These are phyloP conservation scores for Rhodotorula mucilaginosa DNA, from an alignment of 1,284 basidiomycete species.

Conservation along the genomic window DNA sequence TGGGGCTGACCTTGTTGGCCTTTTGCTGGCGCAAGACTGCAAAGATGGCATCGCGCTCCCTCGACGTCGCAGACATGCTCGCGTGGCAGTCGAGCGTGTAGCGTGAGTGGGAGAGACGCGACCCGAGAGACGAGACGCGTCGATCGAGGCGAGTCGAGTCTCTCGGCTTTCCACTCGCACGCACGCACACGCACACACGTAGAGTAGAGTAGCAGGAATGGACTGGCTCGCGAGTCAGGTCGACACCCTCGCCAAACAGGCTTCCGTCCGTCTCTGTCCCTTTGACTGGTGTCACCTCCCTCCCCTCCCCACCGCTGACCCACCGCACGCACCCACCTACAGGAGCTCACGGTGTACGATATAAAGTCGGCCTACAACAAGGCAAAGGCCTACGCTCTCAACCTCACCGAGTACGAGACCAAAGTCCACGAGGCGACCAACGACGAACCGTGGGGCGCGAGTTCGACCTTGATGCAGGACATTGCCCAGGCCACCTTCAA, in stretches of 20 bases:
- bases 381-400: conserved; percentile 70
- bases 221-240: conserved; percentile 36
- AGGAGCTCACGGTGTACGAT: conserved; percentile 78
- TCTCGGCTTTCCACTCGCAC: too few species aligned
- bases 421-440: conserved; percentile 98
- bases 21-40: conserved; percentile 74
- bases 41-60: conserved; percentile 74
- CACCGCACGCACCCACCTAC: not conserved
- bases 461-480: conserved; percentile 97
- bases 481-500: conserved; percentile 94
- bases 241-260: conserved; percentile 42
- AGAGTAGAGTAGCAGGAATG: too few species aligned
- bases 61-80: conserved; percentile 52
- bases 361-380: conserved; percentile 64
- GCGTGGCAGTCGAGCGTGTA: not conserved
- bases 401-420: conserved; percentile 94
- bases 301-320: not conserved
- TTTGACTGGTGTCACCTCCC: not conserved
- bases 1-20: conserved; percentile 82
- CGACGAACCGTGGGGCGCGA: conserved; percentile 98
- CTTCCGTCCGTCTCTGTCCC: conserved; percentile 16
- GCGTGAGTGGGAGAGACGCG: not conserved
- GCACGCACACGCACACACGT: not conserved
- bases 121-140: not conserved
- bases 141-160: not conserved